Base-by-base conservation (phyloP, 1,284 basidiomycete genomes). In the Pterula multifida region DNA sequence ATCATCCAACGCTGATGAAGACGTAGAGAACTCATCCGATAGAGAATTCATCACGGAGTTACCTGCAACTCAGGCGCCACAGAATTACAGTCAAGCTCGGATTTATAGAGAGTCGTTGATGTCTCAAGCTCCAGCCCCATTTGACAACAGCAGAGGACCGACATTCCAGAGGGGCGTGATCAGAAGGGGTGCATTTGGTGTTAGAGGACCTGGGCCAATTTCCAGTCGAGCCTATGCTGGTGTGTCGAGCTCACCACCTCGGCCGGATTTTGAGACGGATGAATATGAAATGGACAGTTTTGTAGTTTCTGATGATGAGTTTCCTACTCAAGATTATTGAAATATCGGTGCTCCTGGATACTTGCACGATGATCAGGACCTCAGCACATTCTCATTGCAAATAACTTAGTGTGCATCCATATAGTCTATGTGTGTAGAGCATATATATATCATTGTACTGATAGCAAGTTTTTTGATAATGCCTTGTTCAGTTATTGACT, bases 211-310 rank as follows among this genome's bases (percentile, higher is more conserved):
- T 25, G 58, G 57, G 22, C 48, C 53, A 48, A 49, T 57, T n/a
- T n/a, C n/a, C n/a, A n/a, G n/a, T n/a, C n/a, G n/a, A n/a, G 55
- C 58, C 53, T 59, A 60, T 35, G 58, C 55, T 35, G 56, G 63
- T 25, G 63, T 73, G 36, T 77, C 78, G 9, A 84, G 80, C 56
- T 86, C 85, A 3, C 85, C 85, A 4, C 65, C 64, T 0, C 61
- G 64, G 46, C 66, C 71, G 36, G 70, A 73, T 19, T 64, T 57
- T 15, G 70, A 71, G 50, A 64, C 70, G 2, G 81, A 88, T 54
- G 73, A 79, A 48, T 90, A 90, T 59, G 70, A 68, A 42, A 61
- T 80, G 47, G 87, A 78, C 12, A 90, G 82, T 59, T 90, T 90
- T 56, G 75, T 90, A 17, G 85, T 90, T 12, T 75, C 72, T 45